Conservation (phyloP, 768 basidiomycete genomes). For the Termitomyces sp. region DNA sequence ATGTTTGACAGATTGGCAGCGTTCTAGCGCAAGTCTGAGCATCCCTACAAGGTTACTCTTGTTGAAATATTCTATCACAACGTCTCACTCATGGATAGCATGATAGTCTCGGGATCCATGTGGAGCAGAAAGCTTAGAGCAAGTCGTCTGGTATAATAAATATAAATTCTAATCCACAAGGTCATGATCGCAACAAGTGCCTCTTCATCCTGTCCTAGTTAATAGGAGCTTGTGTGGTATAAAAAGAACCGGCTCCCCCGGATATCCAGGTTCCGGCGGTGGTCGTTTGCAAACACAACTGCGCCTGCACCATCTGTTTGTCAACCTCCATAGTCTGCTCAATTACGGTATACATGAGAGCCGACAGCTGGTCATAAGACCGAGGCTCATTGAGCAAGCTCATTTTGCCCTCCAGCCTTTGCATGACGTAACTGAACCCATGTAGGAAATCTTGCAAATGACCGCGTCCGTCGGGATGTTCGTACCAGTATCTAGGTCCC, state of each 20-base stretch:
- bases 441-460: constrained; percentile 6
- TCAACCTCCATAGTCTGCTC: constrained; percentile 3
- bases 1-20: constrained; percentile 4
- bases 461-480: constrained; percentile 8
- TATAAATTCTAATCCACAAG: not conserved
- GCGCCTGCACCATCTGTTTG: not conserved
- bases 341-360: not conserved
- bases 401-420: constrained; percentile 12
- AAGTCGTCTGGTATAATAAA: not conserved
- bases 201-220: not conserved
- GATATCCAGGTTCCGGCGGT: not conserved
- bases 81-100: too few relatives aligned
- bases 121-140: constrained; percentile 4
- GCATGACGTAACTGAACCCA: not conserved
- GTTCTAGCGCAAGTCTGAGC: not conserved
- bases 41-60: not conserved
- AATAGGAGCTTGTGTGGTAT: not conserved
- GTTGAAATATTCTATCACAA: not conserved
- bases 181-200: constrained; percentile 2
- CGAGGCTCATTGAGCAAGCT: constrained; percentile 8
- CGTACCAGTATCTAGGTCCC: constrained; percentile 13
- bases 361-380: constrained; percentile 2
- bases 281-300: not conserved
- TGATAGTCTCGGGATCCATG: constrained; percentile 6
- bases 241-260: not conserved